Percentiles rank a stretch among this genome's conserved stretches.
Evolutionary conservation across 345 rosid species (phyloP).

Genomic region (Sonneratia caseolaris): DNA sequence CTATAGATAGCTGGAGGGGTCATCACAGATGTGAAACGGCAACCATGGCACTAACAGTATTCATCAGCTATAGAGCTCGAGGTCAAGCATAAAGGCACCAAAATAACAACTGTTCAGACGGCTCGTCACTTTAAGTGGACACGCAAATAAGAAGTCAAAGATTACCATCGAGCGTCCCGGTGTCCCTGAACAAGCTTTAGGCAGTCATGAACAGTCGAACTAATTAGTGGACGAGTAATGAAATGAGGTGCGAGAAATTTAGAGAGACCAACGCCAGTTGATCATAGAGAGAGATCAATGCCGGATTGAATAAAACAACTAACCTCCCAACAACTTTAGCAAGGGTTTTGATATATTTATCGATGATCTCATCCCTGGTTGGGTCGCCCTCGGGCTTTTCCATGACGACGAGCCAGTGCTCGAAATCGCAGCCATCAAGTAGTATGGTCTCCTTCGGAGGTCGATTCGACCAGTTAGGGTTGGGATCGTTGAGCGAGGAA

Average conservation of each 20-base stretch:
- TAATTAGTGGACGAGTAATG: neutral
- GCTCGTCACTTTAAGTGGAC: neutral
- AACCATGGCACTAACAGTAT: neutral
- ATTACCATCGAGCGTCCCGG: neutral
- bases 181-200: no score
- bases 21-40: neutral
- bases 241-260: neutral
- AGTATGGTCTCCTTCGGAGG: constrained; percentile 89
- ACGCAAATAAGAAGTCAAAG: neutral
- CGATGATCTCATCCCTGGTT: constrained; percentile 83
- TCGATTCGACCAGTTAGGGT: constrained; percentile 84
- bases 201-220: neutral
- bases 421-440: constrained; percentile 88
- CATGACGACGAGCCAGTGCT: constrained; percentile 91
- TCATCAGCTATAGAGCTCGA: neutral
- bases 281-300: neutral
- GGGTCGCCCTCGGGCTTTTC: constrained; percentile 54
- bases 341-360: constrained; percentile 61
- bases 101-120: neutral
- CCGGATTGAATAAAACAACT: neutral
- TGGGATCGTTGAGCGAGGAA: constrained; percentile 60
- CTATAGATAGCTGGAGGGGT: neutral
- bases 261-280: neutral
- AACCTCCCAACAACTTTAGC: constrained; percentile 73
- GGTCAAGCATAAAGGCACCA: neutral